These are phyloP conservation scores for Magnaporthales sp. DNA, from an alignment of 2,329 filamentous ascomycete species.

Conservation along the genomic window DNA sequence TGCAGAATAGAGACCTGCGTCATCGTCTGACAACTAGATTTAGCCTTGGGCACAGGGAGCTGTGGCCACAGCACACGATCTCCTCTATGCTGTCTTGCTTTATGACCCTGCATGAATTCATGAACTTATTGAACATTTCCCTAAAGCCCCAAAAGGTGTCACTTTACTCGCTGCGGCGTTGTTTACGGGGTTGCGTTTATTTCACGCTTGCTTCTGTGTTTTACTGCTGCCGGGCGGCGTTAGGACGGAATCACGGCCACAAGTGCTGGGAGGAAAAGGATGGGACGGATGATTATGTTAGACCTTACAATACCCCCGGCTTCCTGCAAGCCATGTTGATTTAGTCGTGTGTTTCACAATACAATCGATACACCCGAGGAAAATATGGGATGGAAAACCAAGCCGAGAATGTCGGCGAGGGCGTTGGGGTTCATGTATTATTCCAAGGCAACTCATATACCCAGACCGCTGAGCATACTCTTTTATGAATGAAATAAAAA, in stretches of 20 bases:
- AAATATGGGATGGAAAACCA: background rate
- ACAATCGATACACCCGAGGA: background rate
- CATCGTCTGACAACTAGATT: background rate
- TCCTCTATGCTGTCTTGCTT: background rate
- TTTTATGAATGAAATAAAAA: too few relatives aligned
- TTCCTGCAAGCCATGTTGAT: background rate
- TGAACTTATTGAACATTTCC: background rate
- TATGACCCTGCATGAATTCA: background rate
- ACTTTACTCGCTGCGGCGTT: background rate
- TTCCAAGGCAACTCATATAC: background rate
- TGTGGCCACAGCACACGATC: background rate
- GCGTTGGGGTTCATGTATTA: background rate
- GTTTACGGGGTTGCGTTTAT: too few relatives aligned
- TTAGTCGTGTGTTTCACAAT: background rate
- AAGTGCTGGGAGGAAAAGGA: background rate
- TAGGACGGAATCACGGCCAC: background rate
- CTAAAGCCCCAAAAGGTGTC: background rate
- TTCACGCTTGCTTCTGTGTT: background rate
- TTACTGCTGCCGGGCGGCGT: background rate
- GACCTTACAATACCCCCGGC: background rate
- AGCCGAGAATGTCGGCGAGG: background rate
- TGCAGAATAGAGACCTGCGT: slow-evolving; percentile 10
- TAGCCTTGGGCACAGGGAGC: background rate
- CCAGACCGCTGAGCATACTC: too few relatives aligned
- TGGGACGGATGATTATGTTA: background rate